Conservation (phyloP, 1,284 basidiomycete genomes). For the Cryptococcus sp. region DNA sequence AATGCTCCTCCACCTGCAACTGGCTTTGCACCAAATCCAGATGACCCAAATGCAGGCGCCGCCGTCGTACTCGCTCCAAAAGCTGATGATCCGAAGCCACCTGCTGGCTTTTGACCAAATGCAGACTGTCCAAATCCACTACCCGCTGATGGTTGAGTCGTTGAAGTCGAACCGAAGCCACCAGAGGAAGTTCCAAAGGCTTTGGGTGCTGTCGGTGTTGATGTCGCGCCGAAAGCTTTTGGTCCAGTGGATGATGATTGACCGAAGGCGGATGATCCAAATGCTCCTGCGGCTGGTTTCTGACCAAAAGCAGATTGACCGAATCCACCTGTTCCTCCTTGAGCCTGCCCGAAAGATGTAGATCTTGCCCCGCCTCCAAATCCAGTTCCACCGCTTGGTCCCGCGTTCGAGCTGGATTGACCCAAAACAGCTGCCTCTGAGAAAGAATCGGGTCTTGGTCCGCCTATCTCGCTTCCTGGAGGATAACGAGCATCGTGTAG, state of each 20-base stretch:
- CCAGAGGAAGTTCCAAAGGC: conserved; percentile 54
- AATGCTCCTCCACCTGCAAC: conserved; percentile 17
- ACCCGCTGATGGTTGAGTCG: conserved; percentile 9
- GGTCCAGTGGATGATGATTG: conserved; percentile 3
- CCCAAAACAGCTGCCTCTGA: conserved; percentile 27
- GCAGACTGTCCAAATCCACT: conserved; percentile 38
- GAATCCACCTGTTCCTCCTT: conserved; percentile 33
- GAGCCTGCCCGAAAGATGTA: conserved; percentile 30
- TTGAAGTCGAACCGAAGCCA: background rate
- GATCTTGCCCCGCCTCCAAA: conserved; percentile 12
- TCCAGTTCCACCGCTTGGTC: conserved; percentile 3
- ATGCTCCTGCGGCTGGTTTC: conserved; percentile 8
- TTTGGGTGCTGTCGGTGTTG: conserved; percentile 52
- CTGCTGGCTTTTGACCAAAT: conserved; percentile 9
- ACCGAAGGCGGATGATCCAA: conserved; percentile 20
- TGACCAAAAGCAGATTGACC: conserved; percentile 34
- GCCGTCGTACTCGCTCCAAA: conserved; percentile 15
- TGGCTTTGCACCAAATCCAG: conserved; percentile 24
- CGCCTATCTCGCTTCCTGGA: conserved; percentile 11
- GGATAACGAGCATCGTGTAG: conserved; percentile 38
- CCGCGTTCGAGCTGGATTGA: conserved; percentile 8
- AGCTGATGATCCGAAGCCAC: conserved; percentile 23
- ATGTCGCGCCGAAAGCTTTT: conserved; percentile 19
- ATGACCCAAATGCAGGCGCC: conserved; percentile 35
- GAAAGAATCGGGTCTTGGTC: conserved; percentile 25